Evolutionary conservation across 2,329 filamentous ascomycete species (phyloP).

Genomic region (Diplocarpon rosae): DNA sequence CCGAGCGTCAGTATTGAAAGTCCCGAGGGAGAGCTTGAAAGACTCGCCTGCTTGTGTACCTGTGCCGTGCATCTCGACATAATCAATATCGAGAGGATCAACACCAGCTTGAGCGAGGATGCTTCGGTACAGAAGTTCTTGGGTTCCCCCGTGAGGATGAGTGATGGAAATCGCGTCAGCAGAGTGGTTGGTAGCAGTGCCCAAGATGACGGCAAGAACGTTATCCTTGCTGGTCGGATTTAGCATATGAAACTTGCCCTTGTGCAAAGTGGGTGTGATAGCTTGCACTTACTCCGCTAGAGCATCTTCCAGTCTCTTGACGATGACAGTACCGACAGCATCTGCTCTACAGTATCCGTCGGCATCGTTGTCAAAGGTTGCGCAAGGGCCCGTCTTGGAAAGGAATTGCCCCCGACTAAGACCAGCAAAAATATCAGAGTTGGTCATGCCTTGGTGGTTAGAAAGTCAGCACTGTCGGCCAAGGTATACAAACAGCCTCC

Average conservation of each 20-base stretch:
- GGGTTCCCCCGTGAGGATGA: constrained; percentile 67
- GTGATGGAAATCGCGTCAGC: constrained; percentile 75
- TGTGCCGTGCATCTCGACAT: constrained; percentile 84
- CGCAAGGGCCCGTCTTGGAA: constrained; percentile 34
- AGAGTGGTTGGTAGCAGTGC: constrained; percentile 70
- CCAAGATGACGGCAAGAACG: constrained; percentile 48
- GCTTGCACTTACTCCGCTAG: constrained; percentile 29
- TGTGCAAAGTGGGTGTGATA: too few relatives aligned
- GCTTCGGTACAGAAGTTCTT: constrained; percentile 59
- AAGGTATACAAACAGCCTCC: not conserved
- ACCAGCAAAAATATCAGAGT: constrained; percentile 24
- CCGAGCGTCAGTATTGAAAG: too few relatives aligned
- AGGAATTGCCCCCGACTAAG: constrained; percentile 26
- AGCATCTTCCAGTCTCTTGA: constrained; percentile 41
- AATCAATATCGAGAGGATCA: constrained; percentile 66
- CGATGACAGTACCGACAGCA: constrained; percentile 35
- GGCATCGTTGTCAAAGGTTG: constrained; percentile 36
- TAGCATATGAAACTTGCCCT: not conserved
- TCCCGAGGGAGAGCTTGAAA: too few relatives aligned
- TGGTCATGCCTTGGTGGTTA: constrained; percentile 17
- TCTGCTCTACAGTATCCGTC: constrained; percentile 46
- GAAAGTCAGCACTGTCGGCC: too few relatives aligned
- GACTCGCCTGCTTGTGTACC: constrained; percentile 65
- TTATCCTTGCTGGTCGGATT: constrained; percentile 30
- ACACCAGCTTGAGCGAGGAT: constrained; percentile 64